These are phyloP conservation scores for Przewalskia tangutica DNA, from an alignment of 257 asterid species.

Conservation along the genomic window DNA sequence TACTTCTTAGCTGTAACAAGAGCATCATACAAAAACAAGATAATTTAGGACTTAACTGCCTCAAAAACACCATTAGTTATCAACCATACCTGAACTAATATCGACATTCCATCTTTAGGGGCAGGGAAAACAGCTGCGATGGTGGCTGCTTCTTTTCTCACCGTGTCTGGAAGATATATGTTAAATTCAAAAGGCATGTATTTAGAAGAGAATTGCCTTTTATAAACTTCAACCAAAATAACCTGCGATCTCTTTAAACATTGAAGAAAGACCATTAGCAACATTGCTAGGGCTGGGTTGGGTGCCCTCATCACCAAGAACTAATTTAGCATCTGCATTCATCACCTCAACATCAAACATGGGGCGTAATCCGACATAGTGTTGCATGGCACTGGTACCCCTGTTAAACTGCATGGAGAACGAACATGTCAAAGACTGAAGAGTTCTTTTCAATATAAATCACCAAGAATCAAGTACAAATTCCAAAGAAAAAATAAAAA, in stretches of 20 bases:
- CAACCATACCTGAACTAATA: slow-evolving; percentile 80
- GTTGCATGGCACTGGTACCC: slow-evolving; percentile 99
- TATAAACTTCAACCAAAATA: slow-evolving; percentile 14
- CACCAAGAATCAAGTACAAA: neutral
- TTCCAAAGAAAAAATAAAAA: neutral
- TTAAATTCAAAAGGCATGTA: neutral
- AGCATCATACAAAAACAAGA: neutral
- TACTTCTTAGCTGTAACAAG: neutral
- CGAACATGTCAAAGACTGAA: slow-evolving; percentile 10
- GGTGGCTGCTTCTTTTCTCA: slow-evolving; percentile 95
- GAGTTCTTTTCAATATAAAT: neutral
- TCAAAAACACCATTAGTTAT: slow-evolving; percentile 7
- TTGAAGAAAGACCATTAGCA: slow-evolving; percentile 73
- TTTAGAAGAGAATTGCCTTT: neutral
- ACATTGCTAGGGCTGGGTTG: slow-evolving; percentile 93
- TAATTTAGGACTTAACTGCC: neutral
- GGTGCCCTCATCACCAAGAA: slow-evolving; percentile 78
- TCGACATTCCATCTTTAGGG: slow-evolving; percentile 95
- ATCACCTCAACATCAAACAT: slow-evolving; percentile 95
- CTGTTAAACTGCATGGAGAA: slow-evolving; percentile 78
- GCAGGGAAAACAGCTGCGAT: slow-evolving; percentile 96
- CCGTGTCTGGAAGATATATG: slow-evolving; percentile 57
- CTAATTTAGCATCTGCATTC: slow-evolving; percentile 80
- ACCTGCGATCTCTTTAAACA: slow-evolving; percentile 94
- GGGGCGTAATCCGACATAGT: slow-evolving; percentile 95